These are phyloP conservation scores for Citeromyces matritensis DNA, from an alignment of 805 yeast species.

Conservation along the genomic window DNA sequence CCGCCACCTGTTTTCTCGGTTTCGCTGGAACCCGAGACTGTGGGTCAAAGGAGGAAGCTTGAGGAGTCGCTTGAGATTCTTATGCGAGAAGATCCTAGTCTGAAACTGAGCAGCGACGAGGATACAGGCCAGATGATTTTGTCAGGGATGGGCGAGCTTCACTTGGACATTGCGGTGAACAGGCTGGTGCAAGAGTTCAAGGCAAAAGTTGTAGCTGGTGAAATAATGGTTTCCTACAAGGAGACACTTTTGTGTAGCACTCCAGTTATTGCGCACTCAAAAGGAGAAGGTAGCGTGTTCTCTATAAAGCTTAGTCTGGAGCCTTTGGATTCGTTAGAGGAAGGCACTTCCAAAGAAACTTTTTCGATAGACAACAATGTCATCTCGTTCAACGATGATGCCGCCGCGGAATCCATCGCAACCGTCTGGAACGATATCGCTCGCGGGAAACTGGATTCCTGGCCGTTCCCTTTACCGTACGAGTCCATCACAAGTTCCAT, in stretches of 20 bases:
- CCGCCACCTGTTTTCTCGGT: slow-evolving; percentile 94
- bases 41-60: slow-evolving; percentile 67
- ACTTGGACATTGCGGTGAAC: slow-evolving; percentile 76
- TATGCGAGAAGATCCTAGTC: slow-evolving; percentile 83
- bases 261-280: slow-evolving; percentile 5
- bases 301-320: slow-evolving; percentile 11
- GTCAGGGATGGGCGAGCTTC: slow-evolving; percentile 96
- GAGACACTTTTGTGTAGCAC: slow-evolving; percentile 33
- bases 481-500: slow-evolving; percentile 39
- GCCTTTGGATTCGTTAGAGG: slow-evolving; percentile 17
- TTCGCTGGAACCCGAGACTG: slow-evolving; percentile 66
- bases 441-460: slow-evolving; percentile 18
- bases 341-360: not conserved
- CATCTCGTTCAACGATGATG: slow-evolving; percentile 17
- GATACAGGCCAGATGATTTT: slow-evolving; percentile 81
- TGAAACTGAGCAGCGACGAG: slow-evolving; percentile 56
- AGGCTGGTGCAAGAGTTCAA: slow-evolving; percentile 68
- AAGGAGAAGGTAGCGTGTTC: slow-evolving; percentile 8
- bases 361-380: slow-evolving; percentile 30
- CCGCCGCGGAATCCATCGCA: slow-evolving; percentile 9
- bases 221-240: slow-evolving; percentile 80
- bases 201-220: slow-evolving; percentile 69
- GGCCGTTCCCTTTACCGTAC: slow-evolving; percentile 31
- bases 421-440: slow-evolving; percentile 7
- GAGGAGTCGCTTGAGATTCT: slow-evolving; percentile 52